Base-by-base conservation (phyloP, 2,329 filamentous ascomycete species). In the Dothideomycetes sp. region DNA sequence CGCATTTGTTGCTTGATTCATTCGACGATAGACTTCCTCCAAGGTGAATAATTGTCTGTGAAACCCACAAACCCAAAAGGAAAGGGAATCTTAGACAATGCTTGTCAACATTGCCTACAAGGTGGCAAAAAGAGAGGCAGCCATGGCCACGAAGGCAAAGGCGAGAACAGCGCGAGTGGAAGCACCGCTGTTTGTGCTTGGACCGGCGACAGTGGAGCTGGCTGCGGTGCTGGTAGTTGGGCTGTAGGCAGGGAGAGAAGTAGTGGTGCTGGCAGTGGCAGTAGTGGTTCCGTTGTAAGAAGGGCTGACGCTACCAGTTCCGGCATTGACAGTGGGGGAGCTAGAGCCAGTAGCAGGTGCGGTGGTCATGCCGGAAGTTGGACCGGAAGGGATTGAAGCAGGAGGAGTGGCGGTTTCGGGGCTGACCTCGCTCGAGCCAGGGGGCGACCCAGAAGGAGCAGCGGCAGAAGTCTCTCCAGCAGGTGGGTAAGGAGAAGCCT, bases 321-420 rank as follows among this genome's bases (percentile, higher is more conserved):
- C 33, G 33, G 34, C 19, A 32, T 33, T 36, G n/a, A 12, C 27
- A n/a, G 9, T 15, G 31, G 9, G 31, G 5, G 36, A 40, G 37
- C 10, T n/a, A 11, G 40, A 31, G 27, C 31, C 39, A 10, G 45
- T 37, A 24, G 40, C 40, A 19, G 45, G n/a, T n/a, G n/a, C n/a
- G 12, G 22, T 27, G 22, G 22, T 7, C 7, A 12, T 7, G 22
- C 22, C 11, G 34, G 34, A 9, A 27, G 34, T 11, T 12, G 34
- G 27, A 27, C n/a, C 19, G 11, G 34, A 34, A 41, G 34, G n/a
- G 29, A 18, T 34, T 19, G 19, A 24, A 19, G 15, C n/a, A 24
- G 18, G 15, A 30, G 18, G n/a, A 4, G 31, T 27, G 22, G 22
- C 19, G 12, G 7, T 27, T 12, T 27, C 22, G 22, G 22, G 22